phyloP scores from a whole-genome alignment of 306 rosid genomes.

The Acacia crassicarpa region DNA sequence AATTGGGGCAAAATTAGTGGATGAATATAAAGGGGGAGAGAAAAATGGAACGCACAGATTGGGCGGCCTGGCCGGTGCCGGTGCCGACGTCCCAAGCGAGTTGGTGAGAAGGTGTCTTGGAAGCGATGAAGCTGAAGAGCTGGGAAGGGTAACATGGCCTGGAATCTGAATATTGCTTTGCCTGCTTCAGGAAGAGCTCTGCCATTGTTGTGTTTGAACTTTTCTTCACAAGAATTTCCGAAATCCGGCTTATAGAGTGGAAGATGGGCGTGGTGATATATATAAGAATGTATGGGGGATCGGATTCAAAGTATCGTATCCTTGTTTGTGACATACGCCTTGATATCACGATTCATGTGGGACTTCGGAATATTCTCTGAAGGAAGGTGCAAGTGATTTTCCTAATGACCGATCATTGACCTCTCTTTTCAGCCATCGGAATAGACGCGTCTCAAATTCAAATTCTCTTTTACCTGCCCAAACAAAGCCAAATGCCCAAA shows the following conservation, averaged over 20 bases:
- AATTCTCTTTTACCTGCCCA: too few relatives aligned
- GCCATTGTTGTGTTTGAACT: conserved; percentile 28
- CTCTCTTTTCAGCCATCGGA: background rate
- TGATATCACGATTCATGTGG: background rate
- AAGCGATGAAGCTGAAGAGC: conserved; percentile 64
- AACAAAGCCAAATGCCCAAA: too few relatives aligned
- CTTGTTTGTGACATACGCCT: background rate
- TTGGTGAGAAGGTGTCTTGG: conserved; percentile 58
- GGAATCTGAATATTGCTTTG: conserved; percentile 52
- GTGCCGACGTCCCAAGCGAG: conserved; percentile 90
- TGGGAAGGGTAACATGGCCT: conserved; percentile 69
- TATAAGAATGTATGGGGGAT: background rate
- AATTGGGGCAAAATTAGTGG: background rate
- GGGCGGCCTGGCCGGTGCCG: conserved; percentile 88
- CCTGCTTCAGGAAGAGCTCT: conserved; percentile 48
- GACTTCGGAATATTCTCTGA: background rate
- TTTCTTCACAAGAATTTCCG: background rate
- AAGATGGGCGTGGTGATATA: background rate
- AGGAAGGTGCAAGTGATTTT: background rate
- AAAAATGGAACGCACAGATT: conserved; percentile 39
- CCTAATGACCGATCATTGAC: background rate
- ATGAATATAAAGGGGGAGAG: background rate
- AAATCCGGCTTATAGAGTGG: background rate
- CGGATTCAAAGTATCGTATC: background rate
- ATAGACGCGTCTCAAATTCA: background rate